These are phyloP conservation scores for Leccinum variabile DNA, from an alignment of 1,284 basidiomycete genomes.

Conservation along the genomic window DNA sequence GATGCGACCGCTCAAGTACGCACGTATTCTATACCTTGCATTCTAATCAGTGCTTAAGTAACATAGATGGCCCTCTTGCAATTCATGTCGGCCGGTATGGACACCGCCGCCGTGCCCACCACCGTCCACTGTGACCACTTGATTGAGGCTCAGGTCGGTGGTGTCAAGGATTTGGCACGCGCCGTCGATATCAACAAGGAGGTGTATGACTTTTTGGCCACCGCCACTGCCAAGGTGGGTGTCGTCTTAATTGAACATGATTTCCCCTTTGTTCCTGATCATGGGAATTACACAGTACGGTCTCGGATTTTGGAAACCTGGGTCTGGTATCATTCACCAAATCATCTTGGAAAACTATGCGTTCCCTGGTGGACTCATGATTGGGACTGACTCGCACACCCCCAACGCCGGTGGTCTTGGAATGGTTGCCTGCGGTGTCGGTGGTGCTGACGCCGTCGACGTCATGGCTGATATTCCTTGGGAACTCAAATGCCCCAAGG, in stretches of 20 bases:
- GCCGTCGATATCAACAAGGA: constrained; percentile 97
- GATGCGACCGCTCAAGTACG: constrained; percentile 90
- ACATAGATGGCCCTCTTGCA: constrained; percentile 96
- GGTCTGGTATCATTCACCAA: constrained; percentile 98
- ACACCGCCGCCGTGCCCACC: constrained; percentile 95
- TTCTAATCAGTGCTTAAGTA: constrained; percentile 36
- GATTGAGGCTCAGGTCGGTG: constrained; percentile 96
- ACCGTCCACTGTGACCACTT: constrained; percentile 99
- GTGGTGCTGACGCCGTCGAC: constrained; percentile 98
- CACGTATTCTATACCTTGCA: constrained; percentile 19
- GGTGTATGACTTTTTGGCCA: constrained; percentile 99
- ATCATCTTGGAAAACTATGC: constrained; percentile 99
- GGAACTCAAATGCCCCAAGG: constrained; percentile 99
- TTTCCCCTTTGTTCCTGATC: neutral
- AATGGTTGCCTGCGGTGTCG: constrained; percentile 99
- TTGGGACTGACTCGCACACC: constrained; percentile 99
- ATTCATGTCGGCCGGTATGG: constrained; percentile 99
- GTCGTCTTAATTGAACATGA: neutral
- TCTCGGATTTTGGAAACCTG: constrained; percentile 99
- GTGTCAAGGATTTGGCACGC: constrained; percentile 89
- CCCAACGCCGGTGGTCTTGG: constrained; percentile 99
- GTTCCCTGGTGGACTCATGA: constrained; percentile 99
- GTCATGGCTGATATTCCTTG: constrained; percentile 98
- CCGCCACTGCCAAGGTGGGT: constrained; percentile 87
- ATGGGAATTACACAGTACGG: constrained; percentile 64